Percentiles rank a stretch among this genome's conserved stretches.
These are phyloP conservation scores for Zygosaccharomyces sapae DNA, from an alignment of 1,139 yeast genomes.

Conservation along the genomic window DNA sequence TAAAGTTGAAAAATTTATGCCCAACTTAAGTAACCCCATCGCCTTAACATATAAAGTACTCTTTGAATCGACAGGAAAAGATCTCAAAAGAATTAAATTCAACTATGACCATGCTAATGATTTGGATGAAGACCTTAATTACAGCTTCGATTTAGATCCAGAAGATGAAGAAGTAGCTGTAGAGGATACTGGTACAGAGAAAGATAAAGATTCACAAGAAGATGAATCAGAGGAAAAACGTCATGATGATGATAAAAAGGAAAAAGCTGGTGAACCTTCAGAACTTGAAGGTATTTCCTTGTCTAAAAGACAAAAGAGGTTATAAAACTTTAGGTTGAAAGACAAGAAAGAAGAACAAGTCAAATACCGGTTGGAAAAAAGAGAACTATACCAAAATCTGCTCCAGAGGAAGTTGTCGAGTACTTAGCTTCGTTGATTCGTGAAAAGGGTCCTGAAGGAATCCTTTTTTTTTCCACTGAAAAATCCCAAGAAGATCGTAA, in stretches of 20 bases:
- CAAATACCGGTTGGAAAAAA: conserved; percentile 30
- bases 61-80: not conserved
- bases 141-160: conserved; percentile 21
- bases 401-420: conserved; percentile 30
- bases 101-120: conserved; percentile 34
- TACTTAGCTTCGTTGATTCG: conserved; percentile 32
- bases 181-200: conserved; percentile 10
- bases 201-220: conserved; percentile 9
- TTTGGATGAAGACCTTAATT: conserved; percentile 34
- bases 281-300: conserved; percentile 12
- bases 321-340: conserved; percentile 29
- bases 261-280: not conserved
- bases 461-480: conserved; percentile 32
- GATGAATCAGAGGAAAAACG: conserved; percentile 11
- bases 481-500: conserved; percentile 27
- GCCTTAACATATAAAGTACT: not conserved
- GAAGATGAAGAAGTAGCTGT: conserved; percentile 9
- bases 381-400: conserved; percentile 27
- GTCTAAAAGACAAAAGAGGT: conserved; percentile 35
- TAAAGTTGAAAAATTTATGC: conserved; percentile 6
- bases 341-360: conserved; percentile 32
- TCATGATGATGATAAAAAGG: conserved; percentile 6
- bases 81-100: not conserved
- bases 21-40: conserved; percentile 10
- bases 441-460: conserved; percentile 34